Evolutionary conservation across 225 moss, liverwort and hornwort species (phyloP).

Genomic region (Bryum argenteum): DNA sequence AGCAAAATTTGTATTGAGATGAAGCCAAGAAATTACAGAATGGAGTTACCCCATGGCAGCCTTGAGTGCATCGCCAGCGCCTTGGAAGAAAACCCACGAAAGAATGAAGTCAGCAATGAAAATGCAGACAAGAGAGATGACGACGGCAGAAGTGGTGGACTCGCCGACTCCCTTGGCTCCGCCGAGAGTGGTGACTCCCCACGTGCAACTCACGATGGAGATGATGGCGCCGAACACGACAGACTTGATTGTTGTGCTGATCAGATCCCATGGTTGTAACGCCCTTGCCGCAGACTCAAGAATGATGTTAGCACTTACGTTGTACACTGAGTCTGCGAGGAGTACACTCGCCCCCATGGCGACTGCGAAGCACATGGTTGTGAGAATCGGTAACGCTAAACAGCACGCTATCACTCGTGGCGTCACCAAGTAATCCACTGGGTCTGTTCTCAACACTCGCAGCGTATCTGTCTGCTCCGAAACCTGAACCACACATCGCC

Average conservation of each 20-base stretch:
- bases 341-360: constrained; percentile 98
- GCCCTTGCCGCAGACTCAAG: constrained; percentile 98
- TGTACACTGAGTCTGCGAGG: constrained; percentile 94
- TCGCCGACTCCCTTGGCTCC: constrained; percentile 99
- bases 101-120: constrained; percentile 98
- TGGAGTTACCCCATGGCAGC: constrained; percentile 99
- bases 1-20: too few species aligned
- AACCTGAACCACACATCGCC: constrained; percentile 57
- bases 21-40: constrained; percentile 24
- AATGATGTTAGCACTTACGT: constrained; percentile 97
- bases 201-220: constrained; percentile 94
- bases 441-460: constrained; percentile 94
- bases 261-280: constrained; percentile 97
- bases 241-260: constrained; percentile 93
- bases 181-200: constrained; percentile 94
- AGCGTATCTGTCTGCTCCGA: constrained; percentile 99
- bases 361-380: constrained; percentile 92
- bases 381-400: constrained; percentile 88
- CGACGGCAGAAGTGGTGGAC: constrained; percentile 98
- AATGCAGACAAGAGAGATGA: constrained; percentile 97
- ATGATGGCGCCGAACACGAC: constrained; percentile 95
- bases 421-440: constrained; percentile 92
- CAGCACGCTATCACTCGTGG: constrained; percentile 98
- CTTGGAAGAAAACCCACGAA: constrained; percentile 97
- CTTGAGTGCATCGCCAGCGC: constrained; percentile 96